Conservation (phyloP, 257 asterid genomes). For the Osmanthus fragrans region DNA sequence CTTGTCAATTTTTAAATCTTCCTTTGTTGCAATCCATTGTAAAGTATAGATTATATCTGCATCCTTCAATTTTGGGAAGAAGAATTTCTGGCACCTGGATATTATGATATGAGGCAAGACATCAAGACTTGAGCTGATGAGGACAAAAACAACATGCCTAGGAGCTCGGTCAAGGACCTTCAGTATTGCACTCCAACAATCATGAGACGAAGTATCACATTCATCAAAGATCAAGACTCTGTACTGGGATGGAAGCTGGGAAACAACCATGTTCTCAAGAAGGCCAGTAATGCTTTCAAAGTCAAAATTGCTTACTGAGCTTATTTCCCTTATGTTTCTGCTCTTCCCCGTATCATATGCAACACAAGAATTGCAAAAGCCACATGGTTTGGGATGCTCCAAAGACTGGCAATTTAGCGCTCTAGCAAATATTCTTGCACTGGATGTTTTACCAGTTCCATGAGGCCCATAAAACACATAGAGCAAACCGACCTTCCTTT, state of each 20-base stretch:
- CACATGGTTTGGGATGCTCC: conserved; percentile 53
- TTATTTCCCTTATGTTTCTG: conserved; percentile 45
- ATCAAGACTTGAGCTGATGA: conserved; percentile 48
- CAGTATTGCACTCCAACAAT: conserved; percentile 49
- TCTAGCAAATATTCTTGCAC: conserved; percentile 51
- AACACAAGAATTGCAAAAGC: conserved; percentile 44
- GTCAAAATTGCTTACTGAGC: conserved; percentile 47
- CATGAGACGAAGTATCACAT: conserved; percentile 42
- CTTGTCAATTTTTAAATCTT: conserved; percentile 45
- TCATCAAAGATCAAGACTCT: conserved; percentile 47
- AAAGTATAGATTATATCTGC: conserved; percentile 50
- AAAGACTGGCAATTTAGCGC: conserved; percentile 48
- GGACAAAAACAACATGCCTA: conserved; percentile 48
- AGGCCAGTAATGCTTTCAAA: conserved; percentile 42
- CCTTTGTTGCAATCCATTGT: conserved; percentile 50
- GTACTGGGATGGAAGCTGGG: conserved; percentile 39
- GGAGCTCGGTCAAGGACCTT: conserved; percentile 50
- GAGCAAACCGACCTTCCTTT: conserved; percentile 48
- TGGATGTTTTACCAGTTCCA: conserved; percentile 55
- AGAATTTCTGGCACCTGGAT: conserved; percentile 59
- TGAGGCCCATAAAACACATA: conserved; percentile 56
- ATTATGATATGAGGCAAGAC: conserved; percentile 51
- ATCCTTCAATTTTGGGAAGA: conserved; percentile 54
- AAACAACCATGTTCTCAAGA: conserved; percentile 42
- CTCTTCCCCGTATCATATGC: conserved; percentile 42